These are phyloP conservation scores for Ustilaginoidea virens DNA, from an alignment of 2,329 filamentous ascomycete genomes.

Conservation along the genomic window DNA sequence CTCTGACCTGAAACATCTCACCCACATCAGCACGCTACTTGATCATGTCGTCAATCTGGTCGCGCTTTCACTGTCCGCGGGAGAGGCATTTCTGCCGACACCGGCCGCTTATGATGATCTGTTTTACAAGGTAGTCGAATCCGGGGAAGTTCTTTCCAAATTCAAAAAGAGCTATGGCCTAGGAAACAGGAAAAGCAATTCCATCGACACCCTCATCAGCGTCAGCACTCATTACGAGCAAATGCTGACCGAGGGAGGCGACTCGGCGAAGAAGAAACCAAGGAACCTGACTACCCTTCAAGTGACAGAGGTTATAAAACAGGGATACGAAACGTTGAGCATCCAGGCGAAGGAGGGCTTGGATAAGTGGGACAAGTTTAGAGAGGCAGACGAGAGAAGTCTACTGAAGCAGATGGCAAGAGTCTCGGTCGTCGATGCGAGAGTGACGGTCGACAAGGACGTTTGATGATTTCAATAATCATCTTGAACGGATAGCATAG, in stretches of 20 bases:
- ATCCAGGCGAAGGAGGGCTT: slow-evolving; percentile 80
- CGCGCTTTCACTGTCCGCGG: slow-evolving; percentile 68
- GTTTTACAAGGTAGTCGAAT: slow-evolving; percentile 96
- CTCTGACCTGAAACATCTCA: slow-evolving; percentile 53
- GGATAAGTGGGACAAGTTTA: slow-evolving; percentile 71
- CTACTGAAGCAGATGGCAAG: slow-evolving; percentile 79
- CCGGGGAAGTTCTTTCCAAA: slow-evolving; percentile 64
- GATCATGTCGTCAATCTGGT: slow-evolving; percentile 69
- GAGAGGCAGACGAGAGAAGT: slow-evolving; percentile 73
- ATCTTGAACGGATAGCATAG: slow-evolving; percentile 3
- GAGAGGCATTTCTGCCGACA: slow-evolving; percentile 81
- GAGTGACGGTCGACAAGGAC: slow-evolving; percentile 29
- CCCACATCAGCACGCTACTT: slow-evolving; percentile 58
- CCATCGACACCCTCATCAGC: slow-evolving; percentile 71
- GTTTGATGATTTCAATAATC: background rate
- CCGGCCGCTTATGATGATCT: slow-evolving; percentile 85
- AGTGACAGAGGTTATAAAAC: slow-evolving; percentile 83
- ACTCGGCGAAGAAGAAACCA: slow-evolving; percentile 25
- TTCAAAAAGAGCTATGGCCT: slow-evolving; percentile 66
- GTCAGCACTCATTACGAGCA: slow-evolving; percentile 79
- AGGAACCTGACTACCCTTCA: slow-evolving; percentile 68
- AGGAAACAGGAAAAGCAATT: slow-evolving; percentile 42
- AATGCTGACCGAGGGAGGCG: slow-evolving; percentile 47
- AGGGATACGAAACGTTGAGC: slow-evolving; percentile 87
- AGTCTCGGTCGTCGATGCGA: slow-evolving; percentile 51